Evolutionary conservation across 805 yeast genomes (phyloP).

Genomic region (Ogataea dorogensis): DNA sequence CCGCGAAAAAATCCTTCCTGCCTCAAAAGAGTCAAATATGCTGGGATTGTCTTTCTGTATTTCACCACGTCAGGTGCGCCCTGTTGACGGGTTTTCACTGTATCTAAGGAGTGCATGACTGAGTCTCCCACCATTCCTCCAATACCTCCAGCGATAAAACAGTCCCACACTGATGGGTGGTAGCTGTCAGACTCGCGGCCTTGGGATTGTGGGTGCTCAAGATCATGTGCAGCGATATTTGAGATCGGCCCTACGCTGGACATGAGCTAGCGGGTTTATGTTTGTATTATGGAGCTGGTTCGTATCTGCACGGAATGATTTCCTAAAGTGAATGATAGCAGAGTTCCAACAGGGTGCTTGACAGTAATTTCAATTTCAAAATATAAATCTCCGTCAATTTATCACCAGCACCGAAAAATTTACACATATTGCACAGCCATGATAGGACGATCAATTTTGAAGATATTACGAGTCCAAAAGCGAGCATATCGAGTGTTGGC

Average conservation of each 20-base stretch:
- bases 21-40: conserved; percentile 68
- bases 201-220: conserved; percentile 8
- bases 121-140: conserved; percentile 95
- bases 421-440: conserved; percentile 11
- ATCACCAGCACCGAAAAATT: conserved; percentile 7
- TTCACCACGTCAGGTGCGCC: conserved; percentile 73
- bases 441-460: not conserved
- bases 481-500: conserved; percentile 66
- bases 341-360: conserved; percentile 1
- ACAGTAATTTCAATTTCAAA: not conserved
- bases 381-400: conserved; percentile 1
- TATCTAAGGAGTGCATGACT: conserved; percentile 92
- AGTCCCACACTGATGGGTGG: conserved; percentile 49
- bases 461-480: conserved; percentile 1
- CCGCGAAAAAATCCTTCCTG: conserved; percentile 89
- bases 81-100: conserved; percentile 96
- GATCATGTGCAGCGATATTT: conserved; percentile 15
- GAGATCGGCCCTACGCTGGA: conserved; percentile 18
- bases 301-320: not conserved
- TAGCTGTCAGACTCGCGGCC: conserved; percentile 4
- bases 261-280: conserved; percentile 1
- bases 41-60: conserved; percentile 72
- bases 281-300: not conserved
- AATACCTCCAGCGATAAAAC: conserved; percentile 86
- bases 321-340: not conserved